Evolutionary conservation across 2,329 filamentous ascomycete species (phyloP), one percentile per base, ranked within the genome.

Genomic region (Ophiognomonia clavigignenti-juglandacearum): DNA sequence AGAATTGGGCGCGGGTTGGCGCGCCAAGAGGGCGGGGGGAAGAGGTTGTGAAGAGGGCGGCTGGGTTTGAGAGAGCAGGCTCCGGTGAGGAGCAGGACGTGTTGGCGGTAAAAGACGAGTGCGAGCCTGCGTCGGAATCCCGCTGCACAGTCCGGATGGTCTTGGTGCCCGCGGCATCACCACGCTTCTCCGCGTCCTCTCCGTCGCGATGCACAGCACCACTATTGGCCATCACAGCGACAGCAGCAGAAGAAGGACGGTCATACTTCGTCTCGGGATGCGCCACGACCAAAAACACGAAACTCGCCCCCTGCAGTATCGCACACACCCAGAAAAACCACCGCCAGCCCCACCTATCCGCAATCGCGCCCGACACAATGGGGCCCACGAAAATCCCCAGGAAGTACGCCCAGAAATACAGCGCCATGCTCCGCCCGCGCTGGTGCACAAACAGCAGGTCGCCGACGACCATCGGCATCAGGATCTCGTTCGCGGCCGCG

Each of bases 241-340:
- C 18, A 18, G 6, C 18, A n/a, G 59, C 67, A 66, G 23, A 59
- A 56, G 47, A 69, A 70, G 2, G 67, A 58, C 41, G 67, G 16
- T 58, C 50, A 43, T 58, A 62, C 32, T 61, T 62, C 39, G 60
- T 62, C 44, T 62, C 60, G 3, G 59, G 59, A 31, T 60, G 57
- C 2, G 56, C 57, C 18, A 58, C 37, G 2, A 61, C 39, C 42
- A 60, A 45, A 44, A 59, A 54, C 23, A 59, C 31, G 43, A 60
- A 56, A 43, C 59, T 62, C 14, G 19, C 57, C 11, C 47, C 54
- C 55, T 64, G 61, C 13, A 60, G 41, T 8, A 62, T 62, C 7
- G 59, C 59, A 48, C 61, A 64, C 29, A 59, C 56, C 61, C 61
- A 64, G 51, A 64, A 64, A 48, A 65, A 64, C 57, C 60, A 62